Evolutionary conservation across 768 basidiomycete genomes (phyloP), one percentile per base, ranked within the genome.

Genomic region (Podaxis carcinomalis): DNA sequence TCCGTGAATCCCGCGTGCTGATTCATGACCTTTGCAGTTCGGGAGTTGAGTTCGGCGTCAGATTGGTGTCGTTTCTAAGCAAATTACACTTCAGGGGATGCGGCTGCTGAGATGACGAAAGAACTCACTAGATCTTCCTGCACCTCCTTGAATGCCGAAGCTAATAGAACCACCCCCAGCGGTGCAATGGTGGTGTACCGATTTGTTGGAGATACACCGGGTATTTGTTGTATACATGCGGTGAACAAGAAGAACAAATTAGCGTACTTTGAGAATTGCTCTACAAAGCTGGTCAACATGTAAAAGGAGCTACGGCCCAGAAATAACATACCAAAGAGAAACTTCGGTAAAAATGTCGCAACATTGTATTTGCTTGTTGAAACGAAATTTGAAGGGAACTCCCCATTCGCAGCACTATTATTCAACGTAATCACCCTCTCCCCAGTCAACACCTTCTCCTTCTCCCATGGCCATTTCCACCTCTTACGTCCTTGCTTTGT

Each of bases 231-330:
- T 52, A 98, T 98, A 74, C 83, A 88, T 19, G 93, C 93, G 32
- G 96, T 98, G 79, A 99, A 98, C 61, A 99, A 80, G 82, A 99
- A 99, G 81, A 99, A 99, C 63, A 98, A 56, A 71, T 99, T 98
- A 66, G 97, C 96, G 72, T 98, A 98, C 84, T 97, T 93, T 47
- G 93, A 95, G 79, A 98, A 97, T 85, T 98, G 95, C 72, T 96
- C 95, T 96, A 75, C 5, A 53, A 28, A 27, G 59, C 37, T 14
- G 28, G 46, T 67, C 61, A 67, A 61, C 25, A 56, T 42, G 57
- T 57, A 50, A 16, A n/a, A 11, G 39, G 14, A 27, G 4, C 5
- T 25, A 50, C 19, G 35, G 28, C 19, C 23, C 28, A 36, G 60
- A 32, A 37, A 46, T 53, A 44, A 59, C 25, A 77, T 67, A 98